phyloP scores from a whole-genome alignment of 2,329 filamentous ascomycete genomes.

The Aspergillus piperis region DNA sequence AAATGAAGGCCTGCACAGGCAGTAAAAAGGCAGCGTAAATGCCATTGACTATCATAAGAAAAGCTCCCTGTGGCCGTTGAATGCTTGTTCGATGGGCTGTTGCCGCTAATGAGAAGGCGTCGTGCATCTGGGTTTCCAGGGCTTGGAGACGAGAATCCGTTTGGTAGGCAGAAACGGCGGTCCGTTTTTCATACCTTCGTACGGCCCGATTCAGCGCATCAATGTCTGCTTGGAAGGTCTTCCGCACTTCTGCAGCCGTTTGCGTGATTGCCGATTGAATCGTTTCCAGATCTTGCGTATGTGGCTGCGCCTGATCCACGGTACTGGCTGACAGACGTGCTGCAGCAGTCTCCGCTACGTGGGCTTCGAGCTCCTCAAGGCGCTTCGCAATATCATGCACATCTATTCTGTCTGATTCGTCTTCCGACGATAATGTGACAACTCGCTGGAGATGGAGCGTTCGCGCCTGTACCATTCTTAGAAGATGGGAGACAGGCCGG shows the following conservation, averaged over 20 bases:
- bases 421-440: slow-evolving; percentile 49
- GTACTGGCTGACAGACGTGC: slow-evolving; percentile 22
- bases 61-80: slow-evolving; percentile 26
- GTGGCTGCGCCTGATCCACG: neutral
- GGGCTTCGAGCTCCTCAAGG: slow-evolving; percentile 69
- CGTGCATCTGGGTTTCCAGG: slow-evolving; percentile 70
- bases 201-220: slow-evolving; percentile 88
- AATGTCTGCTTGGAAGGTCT: slow-evolving; percentile 73
- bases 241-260: slow-evolving; percentile 59
- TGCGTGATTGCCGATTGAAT: slow-evolving; percentile 44
- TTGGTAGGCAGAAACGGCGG: slow-evolving; percentile 71
- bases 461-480: slow-evolving; percentile 75
- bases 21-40: slow-evolving; percentile 37
- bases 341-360: slow-evolving; percentile 46
- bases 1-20: slow-evolving; percentile 36
- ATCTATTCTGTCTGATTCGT: slow-evolving; percentile 27
- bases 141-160: slow-evolving; percentile 73
- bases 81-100: slow-evolving; percentile 55
- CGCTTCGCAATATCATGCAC: slow-evolving; percentile 63
- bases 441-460: slow-evolving; percentile 80
- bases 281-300: slow-evolving; percentile 38
- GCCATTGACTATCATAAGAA: slow-evolving; percentile 39
- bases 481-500: slow-evolving; percentile 76
- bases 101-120: slow-evolving; percentile 78
- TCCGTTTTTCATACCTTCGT: slow-evolving; percentile 86